Conservation (phyloP, 805 yeast species). For the Scheffersomyces lignosus region DNA sequence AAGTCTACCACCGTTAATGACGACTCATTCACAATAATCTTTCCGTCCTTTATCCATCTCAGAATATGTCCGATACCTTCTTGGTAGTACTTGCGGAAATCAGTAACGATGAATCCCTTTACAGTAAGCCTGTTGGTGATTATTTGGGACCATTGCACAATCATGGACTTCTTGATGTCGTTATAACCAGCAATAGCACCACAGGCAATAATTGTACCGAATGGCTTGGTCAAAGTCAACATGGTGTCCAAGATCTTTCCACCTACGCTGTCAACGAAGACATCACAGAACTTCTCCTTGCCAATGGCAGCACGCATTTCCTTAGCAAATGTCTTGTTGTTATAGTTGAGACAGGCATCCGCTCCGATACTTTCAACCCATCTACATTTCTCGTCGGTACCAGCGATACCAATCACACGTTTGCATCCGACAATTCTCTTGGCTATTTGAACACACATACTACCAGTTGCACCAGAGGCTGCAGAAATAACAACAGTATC, state of each 20-base stretch:
- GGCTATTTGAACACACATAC: constrained; percentile 32
- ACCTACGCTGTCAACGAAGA: constrained; percentile 26
- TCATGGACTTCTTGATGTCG: constrained; percentile 15
- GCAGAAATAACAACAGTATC: constrained; percentile 29
- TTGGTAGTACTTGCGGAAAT: constrained; percentile 10
- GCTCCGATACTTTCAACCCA: constrained; percentile 27
- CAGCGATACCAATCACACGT: constrained; percentile 32
- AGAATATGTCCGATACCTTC: constrained; percentile 13
- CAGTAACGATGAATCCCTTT: constrained; percentile 22
- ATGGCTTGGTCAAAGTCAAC: constrained; percentile 14
- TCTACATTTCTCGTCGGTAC: constrained; percentile 16
- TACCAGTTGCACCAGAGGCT: constrained; percentile 35
- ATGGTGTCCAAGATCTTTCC: constrained; percentile 20
- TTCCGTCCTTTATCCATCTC: constrained; percentile 16
- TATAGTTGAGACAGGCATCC: constrained; percentile 20
- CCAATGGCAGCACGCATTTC: constrained; percentile 1
- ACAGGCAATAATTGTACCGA: constrained; percentile 27
- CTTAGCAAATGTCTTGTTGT: constrained; percentile 6
- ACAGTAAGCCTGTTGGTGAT: constrained; percentile 17
- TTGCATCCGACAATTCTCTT: constrained; percentile 25
- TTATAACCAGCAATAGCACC: constrained; percentile 33
- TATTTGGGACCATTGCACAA: constrained; percentile 23
- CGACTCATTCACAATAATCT: constrained; percentile 12
- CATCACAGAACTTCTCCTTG: constrained; percentile 12
- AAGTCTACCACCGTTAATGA: constrained; percentile 18